Evolutionary conservation across 129 eudicot genomes (phyloP), one percentile per base, ranked within the genome.

Genomic region (Flaveria bidentis): DNA sequence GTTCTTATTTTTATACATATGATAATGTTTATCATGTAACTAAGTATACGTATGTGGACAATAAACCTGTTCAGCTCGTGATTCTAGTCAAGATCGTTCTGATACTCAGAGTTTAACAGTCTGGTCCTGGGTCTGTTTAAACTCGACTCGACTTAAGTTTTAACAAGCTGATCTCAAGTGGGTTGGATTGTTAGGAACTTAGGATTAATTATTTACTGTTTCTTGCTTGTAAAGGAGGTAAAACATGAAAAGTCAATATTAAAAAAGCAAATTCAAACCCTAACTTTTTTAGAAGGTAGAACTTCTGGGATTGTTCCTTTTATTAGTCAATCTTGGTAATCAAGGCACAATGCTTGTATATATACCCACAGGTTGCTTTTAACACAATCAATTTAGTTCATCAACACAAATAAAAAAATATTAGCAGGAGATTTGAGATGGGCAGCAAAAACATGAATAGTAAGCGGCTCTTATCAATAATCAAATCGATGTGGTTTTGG

Each of bases 361-460:
- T 5, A 63, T 63, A 62, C 5, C 16, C 45, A 63, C 13, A 63
- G 5, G 46, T 63, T 63, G 46, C 69, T 30, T 63, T 22, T 63
- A 30, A 11, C 22, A 30, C 5, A 63, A 63, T 63, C 69, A 45
- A 62, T 62, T 14, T 13, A 62, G 44, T 62, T 62, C 18, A 63
- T 28, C 69, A 30, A 63, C 69, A 63, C 12, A 30, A 63, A 20
- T 30, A 30, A 45, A 52, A 6, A 22, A 9, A 74, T 1, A 77
- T 67, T 44, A 76, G 6, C 81, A 52, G 41, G 28, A 36, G 2
- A 47, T 47, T 71, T 41, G 26, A 71, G 69, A 83, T 78, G 86
- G 72, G 62, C 16, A 68, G 67, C 22, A 61, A 72, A 28, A 63
- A 73, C 57, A 23, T 51, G 15, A 74, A 68, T 3, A 9, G 22